These are phyloP conservation scores for Trifolium pratense DNA, from an alignment of 306 rosid genomes.

Conservation along the genomic window DNA sequence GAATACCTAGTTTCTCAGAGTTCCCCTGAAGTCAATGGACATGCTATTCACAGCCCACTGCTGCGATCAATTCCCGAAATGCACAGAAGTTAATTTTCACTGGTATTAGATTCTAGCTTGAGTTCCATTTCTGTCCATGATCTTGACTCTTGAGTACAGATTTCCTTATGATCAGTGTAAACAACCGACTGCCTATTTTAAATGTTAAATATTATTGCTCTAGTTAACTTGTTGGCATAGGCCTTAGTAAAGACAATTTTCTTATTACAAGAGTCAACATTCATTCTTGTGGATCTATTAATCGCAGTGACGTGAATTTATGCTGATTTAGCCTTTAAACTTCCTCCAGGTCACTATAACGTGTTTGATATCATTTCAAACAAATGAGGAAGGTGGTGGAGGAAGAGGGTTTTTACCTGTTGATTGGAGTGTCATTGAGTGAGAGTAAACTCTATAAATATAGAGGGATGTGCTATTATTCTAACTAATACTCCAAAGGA, in stretches of 20 bases:
- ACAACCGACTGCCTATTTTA: slow-evolving; percentile 37
- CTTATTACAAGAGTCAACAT: slow-evolving; percentile 17
- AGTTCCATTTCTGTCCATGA: slow-evolving; percentile 50
- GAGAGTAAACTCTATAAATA: slow-evolving; percentile 9
- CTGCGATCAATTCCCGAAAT: slow-evolving; percentile 44
- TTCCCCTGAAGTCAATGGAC: slow-evolving; percentile 38
- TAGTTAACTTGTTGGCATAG: slow-evolving; percentile 30
- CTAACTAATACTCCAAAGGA: background rate
- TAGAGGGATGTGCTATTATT: background rate
- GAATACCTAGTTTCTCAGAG: slow-evolving; percentile 83
- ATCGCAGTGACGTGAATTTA: slow-evolving; percentile 11
- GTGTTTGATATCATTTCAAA: slow-evolving; percentile 32
- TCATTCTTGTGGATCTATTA: slow-evolving; percentile 24
- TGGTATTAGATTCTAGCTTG: slow-evolving; percentile 46
- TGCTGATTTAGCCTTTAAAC: slow-evolving; percentile 35
- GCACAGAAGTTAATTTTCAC: slow-evolving; percentile 34
- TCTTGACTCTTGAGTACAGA: slow-evolving; percentile 32
- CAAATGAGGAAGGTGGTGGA: slow-evolving; percentile 14
- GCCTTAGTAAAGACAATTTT: slow-evolving; percentile 31
- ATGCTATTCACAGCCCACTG: slow-evolving; percentile 35
- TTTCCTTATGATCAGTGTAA: slow-evolving; percentile 49
- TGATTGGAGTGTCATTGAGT: slow-evolving; percentile 30
- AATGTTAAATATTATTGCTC: slow-evolving; percentile 26
- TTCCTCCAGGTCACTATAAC: slow-evolving; percentile 30
- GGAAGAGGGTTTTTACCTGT: slow-evolving; percentile 23